These are phyloP conservation scores for Nicotiana noctiflora DNA, from an alignment of 257 asterid species.

Conservation along the genomic window DNA sequence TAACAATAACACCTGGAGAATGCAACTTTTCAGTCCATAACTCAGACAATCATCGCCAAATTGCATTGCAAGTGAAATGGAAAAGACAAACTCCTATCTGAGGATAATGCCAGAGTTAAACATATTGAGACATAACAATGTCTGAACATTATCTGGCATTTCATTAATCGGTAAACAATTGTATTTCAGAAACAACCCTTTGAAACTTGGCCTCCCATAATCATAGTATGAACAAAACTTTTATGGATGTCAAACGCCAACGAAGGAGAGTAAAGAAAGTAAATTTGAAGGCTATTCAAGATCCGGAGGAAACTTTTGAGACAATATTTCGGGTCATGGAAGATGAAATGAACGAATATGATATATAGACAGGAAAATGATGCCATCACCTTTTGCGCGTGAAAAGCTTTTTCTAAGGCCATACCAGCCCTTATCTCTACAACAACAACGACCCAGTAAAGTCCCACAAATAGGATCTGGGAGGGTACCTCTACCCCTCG, in stretches of 20 bases:
- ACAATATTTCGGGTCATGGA: neutral
- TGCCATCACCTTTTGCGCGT: neutral
- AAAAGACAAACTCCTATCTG: neutral
- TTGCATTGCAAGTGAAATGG: neutral
- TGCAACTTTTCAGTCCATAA: slow-evolving; percentile 17
- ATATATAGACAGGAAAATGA: neutral
- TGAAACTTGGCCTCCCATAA: neutral
- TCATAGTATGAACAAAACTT: neutral
- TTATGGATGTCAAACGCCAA: neutral
- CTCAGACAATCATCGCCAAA: neutral
- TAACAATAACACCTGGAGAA: slow-evolving; percentile 71
- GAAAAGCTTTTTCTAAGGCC: neutral
- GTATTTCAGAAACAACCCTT: neutral
- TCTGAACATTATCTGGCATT: neutral
- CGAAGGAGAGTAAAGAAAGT: neutral
- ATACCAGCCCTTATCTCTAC: neutral
- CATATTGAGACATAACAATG: neutral
- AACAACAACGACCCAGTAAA: too few relatives aligned
- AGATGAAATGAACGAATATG: neutral
- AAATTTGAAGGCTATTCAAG: neutral
- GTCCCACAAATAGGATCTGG: too few relatives aligned
- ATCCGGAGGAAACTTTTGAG: neutral
- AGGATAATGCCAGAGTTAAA: neutral
- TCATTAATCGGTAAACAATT: neutral
- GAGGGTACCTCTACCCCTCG: too few relatives aligned